Conservation (phyloP, 495 filamentous ascomycete genomes). For the Aspergillus homomorphus region DNA sequence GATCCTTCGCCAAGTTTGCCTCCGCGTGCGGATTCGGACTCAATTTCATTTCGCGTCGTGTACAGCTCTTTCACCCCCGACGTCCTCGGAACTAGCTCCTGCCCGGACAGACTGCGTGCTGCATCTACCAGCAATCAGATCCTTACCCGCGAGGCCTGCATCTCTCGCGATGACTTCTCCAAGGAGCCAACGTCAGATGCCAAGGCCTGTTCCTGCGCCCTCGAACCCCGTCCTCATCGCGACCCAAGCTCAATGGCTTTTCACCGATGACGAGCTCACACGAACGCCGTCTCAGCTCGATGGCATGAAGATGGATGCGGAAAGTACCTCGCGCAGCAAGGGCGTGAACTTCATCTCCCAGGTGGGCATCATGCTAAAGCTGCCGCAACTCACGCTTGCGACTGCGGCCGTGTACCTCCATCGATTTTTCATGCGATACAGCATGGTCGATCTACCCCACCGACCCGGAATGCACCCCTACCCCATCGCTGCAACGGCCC, state of each 20-base stretch:
- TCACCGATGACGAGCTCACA: slow-evolving; percentile 75
- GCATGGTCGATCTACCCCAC: slow-evolving; percentile 60
- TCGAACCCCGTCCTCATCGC: slow-evolving; percentile 50
- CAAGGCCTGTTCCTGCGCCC: slow-evolving; percentile 47
- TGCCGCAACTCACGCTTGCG: slow-evolving; percentile 86
- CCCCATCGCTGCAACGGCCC: slow-evolving; percentile 80
- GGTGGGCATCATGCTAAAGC: slow-evolving; percentile 85
- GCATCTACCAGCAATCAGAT: not conserved
- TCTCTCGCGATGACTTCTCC: slow-evolving; percentile 32
- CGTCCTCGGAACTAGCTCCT: not conserved
- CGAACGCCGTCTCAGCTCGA: slow-evolving; percentile 82
- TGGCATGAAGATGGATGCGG: slow-evolving; percentile 69
- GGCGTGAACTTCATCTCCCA: slow-evolving; percentile 95
- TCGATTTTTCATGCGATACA: slow-evolving; percentile 87
- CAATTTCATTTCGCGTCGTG: not conserved
- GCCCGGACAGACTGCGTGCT: not conserved
- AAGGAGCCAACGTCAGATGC: slow-evolving; percentile 21
- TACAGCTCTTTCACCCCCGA: not conserved
- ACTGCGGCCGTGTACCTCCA: slow-evolving; percentile 95
- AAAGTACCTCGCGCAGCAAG: slow-evolving; percentile 76
- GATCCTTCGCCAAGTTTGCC: not conserved
- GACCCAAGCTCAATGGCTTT: slow-evolving; percentile 78
- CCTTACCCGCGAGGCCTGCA: not conserved
- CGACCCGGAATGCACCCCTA: slow-evolving; percentile 78
- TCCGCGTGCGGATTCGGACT: not conserved